phyloP scores from a whole-genome alignment of 2,329 filamentous ascomycete genomes.

The Diaporthe sp. region DNA sequence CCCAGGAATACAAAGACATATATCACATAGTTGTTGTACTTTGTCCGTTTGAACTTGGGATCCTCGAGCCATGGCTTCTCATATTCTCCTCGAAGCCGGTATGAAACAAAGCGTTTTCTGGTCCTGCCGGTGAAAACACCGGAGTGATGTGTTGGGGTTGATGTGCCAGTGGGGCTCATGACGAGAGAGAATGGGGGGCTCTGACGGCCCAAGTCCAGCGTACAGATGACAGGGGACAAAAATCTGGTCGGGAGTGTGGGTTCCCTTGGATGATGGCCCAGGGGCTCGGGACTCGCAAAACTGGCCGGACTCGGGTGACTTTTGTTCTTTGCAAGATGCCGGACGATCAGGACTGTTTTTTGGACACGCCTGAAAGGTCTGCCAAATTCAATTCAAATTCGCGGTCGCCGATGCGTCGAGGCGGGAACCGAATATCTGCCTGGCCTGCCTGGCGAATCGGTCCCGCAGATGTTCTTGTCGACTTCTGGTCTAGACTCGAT shows the following conservation, averaged over 20 bases:
- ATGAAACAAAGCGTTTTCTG: slow-evolving; percentile 50
- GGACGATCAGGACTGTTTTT: background rate
- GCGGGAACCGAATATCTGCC: background rate
- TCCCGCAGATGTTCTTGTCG: slow-evolving; percentile 18
- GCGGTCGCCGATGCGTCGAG: slow-evolving; percentile 1
- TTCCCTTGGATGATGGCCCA: background rate
- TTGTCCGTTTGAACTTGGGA: slow-evolving; percentile 50
- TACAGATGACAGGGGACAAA: background rate
- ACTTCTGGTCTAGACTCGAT: slow-evolving; percentile 30
- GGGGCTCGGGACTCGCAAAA: background rate
- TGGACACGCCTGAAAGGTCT: background rate
- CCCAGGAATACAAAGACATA: slow-evolving; percentile 51
- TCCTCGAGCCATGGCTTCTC: slow-evolving; percentile 57
- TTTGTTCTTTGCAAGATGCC: slow-evolving; percentile 14
- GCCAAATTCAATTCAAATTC: background rate
- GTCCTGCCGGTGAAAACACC: slow-evolving; percentile 32
- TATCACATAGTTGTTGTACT: slow-evolving; percentile 54
- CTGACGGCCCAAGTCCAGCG: background rate
- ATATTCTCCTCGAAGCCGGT: slow-evolving; percentile 51
- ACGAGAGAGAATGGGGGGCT: slow-evolving; percentile 4
- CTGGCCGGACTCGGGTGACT: background rate
- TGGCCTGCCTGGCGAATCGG: slow-evolving; percentile 13
- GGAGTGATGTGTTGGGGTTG: slow-evolving; percentile 35
- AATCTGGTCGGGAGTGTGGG: background rate
- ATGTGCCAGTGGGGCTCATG: slow-evolving; percentile 33